Evolutionary conservation across 1,139 yeast species (phyloP).

Genomic region (Saccharomyces uvarum): DNA sequence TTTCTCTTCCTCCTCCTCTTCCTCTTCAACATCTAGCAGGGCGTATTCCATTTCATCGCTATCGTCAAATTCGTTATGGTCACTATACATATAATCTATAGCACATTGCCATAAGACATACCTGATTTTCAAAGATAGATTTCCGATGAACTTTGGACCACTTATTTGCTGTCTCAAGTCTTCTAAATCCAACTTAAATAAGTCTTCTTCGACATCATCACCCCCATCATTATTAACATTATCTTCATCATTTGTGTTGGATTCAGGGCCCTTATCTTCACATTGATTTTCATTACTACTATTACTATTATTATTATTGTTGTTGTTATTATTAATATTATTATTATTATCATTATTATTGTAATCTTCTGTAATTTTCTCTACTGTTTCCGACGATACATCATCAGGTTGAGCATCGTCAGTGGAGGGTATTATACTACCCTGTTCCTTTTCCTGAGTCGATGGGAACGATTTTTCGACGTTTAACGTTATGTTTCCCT

Average conservation of each 20-base stretch:
- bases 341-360: constrained; percentile 3
- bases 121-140: constrained; percentile 55
- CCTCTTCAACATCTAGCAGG: constrained; percentile 13
- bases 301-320: constrained; percentile 9
- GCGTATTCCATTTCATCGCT: constrained; percentile 17
- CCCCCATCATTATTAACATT: constrained; percentile 11
- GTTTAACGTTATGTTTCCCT: constrained; percentile 42
- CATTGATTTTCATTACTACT: constrained; percentile 10
- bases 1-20: not conserved
- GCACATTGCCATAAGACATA: constrained; percentile 72
- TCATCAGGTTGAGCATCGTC: not conserved
- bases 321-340: constrained; percentile 2
- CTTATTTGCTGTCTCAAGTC: constrained; percentile 37
- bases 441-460: not conserved
- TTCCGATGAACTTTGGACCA: constrained; percentile 45
- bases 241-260: constrained; percentile 7
- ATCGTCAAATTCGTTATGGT: constrained; percentile 22
- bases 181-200: constrained; percentile 29
- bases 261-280: constrained; percentile 9
- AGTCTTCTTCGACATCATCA: constrained; percentile 20
- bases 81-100: constrained; percentile 44
- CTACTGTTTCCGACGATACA: not conserved
- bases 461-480: constrained; percentile 19
- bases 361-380: constrained; percentile 10
- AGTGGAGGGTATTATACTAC: not conserved